These are phyloP conservation scores for Talaromyces sp. DNA, from an alignment of 2,329 filamentous ascomycete species.

Conservation along the genomic window DNA sequence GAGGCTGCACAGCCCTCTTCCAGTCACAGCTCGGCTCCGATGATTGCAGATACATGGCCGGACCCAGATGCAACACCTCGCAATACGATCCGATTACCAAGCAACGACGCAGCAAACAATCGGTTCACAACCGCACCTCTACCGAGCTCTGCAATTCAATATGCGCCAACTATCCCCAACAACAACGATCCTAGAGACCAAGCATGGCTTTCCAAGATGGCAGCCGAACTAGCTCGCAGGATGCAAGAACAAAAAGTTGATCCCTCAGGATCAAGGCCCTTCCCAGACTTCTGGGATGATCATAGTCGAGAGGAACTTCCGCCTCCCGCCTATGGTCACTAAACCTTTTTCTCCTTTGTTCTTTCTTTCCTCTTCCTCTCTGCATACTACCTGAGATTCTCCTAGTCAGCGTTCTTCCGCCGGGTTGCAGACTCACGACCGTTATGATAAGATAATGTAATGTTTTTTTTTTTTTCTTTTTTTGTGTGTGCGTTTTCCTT, in stretches of 20 bases:
- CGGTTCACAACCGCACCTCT: slow-evolving; percentile 26
- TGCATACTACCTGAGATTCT: slow-evolving; percentile 8
- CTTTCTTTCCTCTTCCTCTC: neutral
- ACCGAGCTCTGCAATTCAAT: slow-evolving; percentile 24
- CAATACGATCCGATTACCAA: slow-evolving; percentile 20
- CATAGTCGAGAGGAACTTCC: slow-evolving; percentile 34
- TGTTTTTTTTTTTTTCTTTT: too few species aligned
- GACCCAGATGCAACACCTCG: slow-evolving; percentile 34
- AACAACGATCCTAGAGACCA: slow-evolving; percentile 38
- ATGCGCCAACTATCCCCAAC: slow-evolving; percentile 27
- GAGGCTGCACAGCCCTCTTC: slow-evolving; percentile 26
- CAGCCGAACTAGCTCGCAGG: slow-evolving; percentile 76
- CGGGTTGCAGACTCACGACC: slow-evolving; percentile 16
- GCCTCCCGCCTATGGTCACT: slow-evolving; percentile 44
- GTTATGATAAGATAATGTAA: slow-evolving; percentile 11
- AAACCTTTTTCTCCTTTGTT: slow-evolving; percentile 11
- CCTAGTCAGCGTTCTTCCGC: slow-evolving; percentile 12
- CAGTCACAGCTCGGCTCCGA: slow-evolving; percentile 17
- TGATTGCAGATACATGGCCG: slow-evolving; percentile 6
- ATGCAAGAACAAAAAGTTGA: slow-evolving; percentile 75
- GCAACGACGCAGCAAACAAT: slow-evolving; percentile 3
- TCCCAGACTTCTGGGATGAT: slow-evolving; percentile 35
- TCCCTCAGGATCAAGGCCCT: slow-evolving; percentile 27
- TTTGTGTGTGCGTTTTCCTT: neutral
- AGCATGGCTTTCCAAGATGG: slow-evolving; percentile 62